These are phyloP conservation scores for Phanerochaete carnosa DNA, from an alignment of 768 basidiomycete genomes.

Conservation along the genomic window DNA sequence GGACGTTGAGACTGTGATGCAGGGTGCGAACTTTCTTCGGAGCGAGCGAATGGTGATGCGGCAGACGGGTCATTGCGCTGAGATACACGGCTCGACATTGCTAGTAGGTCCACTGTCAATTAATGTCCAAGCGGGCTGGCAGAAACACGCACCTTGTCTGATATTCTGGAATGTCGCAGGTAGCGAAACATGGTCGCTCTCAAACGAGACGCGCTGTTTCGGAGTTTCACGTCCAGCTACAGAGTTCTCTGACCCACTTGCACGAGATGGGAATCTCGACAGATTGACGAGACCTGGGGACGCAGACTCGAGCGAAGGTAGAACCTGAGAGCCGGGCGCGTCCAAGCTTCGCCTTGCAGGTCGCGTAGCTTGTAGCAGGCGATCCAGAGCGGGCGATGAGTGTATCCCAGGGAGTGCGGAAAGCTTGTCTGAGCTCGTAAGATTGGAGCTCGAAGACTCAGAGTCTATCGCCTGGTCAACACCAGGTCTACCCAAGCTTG, in stretches of 20 bases:
- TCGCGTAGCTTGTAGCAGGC: conserved; percentile 32
- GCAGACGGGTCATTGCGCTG: conserved; percentile 33
- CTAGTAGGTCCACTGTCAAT: conserved; percentile 17
- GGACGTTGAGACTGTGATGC: conserved; percentile 2
- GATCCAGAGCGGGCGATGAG: conserved; percentile 30
- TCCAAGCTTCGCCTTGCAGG: conserved; percentile 34
- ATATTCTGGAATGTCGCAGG: conserved; percentile 35
- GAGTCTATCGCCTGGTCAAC: conserved; percentile 12
- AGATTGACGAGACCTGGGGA: conserved; percentile 20
- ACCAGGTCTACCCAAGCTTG: not conserved
- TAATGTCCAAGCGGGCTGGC: not conserved
- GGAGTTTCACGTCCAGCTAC: conserved; percentile 39
- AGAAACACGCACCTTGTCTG: conserved; percentile 34
- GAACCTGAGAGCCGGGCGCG: conserved; percentile 30
- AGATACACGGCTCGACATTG: conserved; percentile 18
- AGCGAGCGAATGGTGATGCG: conserved; percentile 30
- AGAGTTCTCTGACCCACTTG: conserved; percentile 35
- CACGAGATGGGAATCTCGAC: conserved; percentile 18
- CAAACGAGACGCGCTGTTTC: conserved; percentile 51
- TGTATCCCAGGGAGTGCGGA: conserved; percentile 33
- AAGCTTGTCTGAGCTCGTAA: conserved; percentile 45
- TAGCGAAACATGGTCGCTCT: conserved; percentile 45
- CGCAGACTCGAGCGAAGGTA: conserved; percentile 35
- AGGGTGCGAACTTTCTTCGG: conserved; percentile 13
- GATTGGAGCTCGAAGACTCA: conserved; percentile 27